A percentile compares a stretch with the other conserved stretches of the same genome.
These are phyloP conservation scores for Fusarium tuaranense DNA, from an alignment of 2,329 filamentous ascomycete genomes.

Conservation along the genomic window DNA sequence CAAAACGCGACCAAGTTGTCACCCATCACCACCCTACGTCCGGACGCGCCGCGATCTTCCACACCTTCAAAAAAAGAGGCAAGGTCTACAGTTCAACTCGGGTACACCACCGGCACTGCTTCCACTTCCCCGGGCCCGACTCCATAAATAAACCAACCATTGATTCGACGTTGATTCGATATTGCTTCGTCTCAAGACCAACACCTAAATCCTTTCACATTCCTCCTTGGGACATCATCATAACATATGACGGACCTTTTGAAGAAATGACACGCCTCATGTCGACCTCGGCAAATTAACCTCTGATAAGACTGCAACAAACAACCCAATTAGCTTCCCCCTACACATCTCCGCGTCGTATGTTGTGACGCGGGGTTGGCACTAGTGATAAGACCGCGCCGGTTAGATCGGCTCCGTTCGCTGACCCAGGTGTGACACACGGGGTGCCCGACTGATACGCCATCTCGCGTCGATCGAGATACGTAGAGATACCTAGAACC, in stretches of 20 bases:
- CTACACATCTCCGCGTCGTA: background rate
- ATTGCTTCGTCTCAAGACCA: background rate
- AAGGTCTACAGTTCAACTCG: background rate
- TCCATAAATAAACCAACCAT: background rate
- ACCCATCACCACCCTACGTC: background rate
- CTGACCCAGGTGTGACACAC: constrained; percentile 5
- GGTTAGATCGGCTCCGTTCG: constrained; percentile 8
- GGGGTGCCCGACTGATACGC: background rate
- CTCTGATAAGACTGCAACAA: background rate
- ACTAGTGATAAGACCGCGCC: constrained; percentile 2
- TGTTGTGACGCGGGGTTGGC: background rate
- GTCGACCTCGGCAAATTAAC: background rate
- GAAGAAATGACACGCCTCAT: background rate
- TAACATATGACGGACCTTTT: background rate
- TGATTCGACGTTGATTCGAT: background rate
- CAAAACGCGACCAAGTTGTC: background rate
- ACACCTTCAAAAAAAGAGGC: background rate
- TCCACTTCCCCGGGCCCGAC: background rate
- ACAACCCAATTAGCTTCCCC: background rate
- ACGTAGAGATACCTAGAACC: background rate
- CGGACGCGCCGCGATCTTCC: background rate
- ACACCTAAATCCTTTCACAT: background rate
- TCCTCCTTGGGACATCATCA: background rate
- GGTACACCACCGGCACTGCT: background rate
- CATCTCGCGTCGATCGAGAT: constrained; percentile 1